phyloP scores from a whole-genome alignment of 257 asterid genomes.

The Ajuga chamaepitys region DNA sequence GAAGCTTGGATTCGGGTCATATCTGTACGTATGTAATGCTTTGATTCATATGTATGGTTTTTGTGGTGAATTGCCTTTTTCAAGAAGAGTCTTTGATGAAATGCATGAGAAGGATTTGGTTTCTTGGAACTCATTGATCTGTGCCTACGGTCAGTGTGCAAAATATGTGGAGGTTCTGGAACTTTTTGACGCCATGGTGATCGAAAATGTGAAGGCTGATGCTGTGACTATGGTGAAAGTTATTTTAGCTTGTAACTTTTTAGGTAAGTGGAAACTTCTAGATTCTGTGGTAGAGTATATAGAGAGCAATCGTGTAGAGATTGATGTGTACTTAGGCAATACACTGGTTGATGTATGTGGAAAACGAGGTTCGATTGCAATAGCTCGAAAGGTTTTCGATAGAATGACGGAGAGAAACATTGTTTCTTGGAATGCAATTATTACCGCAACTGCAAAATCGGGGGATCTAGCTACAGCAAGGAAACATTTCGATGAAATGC shows the following conservation, averaged over 20 bases:
- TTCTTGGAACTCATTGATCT: slow-evolving; percentile 46
- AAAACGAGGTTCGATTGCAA: slow-evolving; percentile 17
- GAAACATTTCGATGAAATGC: slow-evolving; percentile 35
- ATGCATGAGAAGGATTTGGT: slow-evolving; percentile 40
- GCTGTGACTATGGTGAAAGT: slow-evolving; percentile 43
- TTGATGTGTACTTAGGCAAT: slow-evolving; percentile 39
- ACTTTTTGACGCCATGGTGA: slow-evolving; percentile 28
- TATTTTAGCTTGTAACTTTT: slow-evolving; percentile 27
- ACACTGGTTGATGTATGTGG: slow-evolving; percentile 34
- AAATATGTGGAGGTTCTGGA: slow-evolving; percentile 28
- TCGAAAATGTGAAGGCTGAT: slow-evolving; percentile 29
- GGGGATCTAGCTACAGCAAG: slow-evolving; percentile 33
- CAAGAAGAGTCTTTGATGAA: slow-evolving; percentile 36
- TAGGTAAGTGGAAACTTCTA: slow-evolving; percentile 25
- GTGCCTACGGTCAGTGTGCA: slow-evolving; percentile 33
- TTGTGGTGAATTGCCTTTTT: slow-evolving; percentile 26
- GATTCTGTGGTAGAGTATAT: slow-evolving; percentile 31
- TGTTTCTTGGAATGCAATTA: slow-evolving; percentile 42
- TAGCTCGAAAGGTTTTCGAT: slow-evolving; percentile 25
- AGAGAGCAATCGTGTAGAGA: slow-evolving; percentile 21
- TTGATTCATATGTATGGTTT: slow-evolving; percentile 42
- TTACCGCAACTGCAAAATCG: slow-evolving; percentile 27
- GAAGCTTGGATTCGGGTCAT: slow-evolving; percentile 38
- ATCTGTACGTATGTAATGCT: slow-evolving; percentile 38
- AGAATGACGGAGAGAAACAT: slow-evolving; percentile 24